Percentiles rank a stretch among this genome's conserved stretches.
Conservation (phyloP, 345 rosid species). For the Melastoma malabathricum region DNA sequence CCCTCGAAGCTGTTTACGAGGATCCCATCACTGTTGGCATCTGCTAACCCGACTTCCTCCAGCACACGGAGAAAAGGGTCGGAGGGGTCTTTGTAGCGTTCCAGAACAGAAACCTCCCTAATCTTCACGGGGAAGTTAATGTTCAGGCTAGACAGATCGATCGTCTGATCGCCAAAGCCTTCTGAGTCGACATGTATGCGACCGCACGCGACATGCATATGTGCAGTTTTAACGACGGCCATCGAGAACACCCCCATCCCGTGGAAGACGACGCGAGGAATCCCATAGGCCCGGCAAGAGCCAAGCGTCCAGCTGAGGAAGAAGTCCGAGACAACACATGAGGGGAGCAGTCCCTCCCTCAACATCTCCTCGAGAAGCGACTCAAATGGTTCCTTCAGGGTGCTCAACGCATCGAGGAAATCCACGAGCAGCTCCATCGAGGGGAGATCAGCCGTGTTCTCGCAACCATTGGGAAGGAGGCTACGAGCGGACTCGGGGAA, state of each 20-base stretch:
- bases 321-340: constrained; percentile 19
- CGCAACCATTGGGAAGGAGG: constrained; percentile 11
- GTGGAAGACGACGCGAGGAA: constrained; percentile 18
- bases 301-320: constrained; percentile 13
- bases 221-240: constrained; percentile 4
- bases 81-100: not conserved
- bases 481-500: constrained; percentile 1
- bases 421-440: constrained; percentile 9
- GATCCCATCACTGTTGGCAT: constrained; percentile 10
- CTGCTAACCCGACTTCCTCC: constrained; percentile 3
- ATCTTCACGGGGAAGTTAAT: constrained; percentile 9
- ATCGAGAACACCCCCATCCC: constrained; percentile 12
- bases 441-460: constrained; percentile 15
- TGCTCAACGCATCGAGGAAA: constrained; percentile 11
- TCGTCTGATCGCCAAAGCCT: not conserved
- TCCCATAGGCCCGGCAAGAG: constrained; percentile 3
- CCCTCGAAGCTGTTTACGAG: constrained; percentile 17
- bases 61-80: not conserved
- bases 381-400: constrained; percentile 15
- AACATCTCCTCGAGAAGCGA: constrained; percentile 6
- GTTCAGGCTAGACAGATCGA: not conserved
- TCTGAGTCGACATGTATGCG: not conserved
- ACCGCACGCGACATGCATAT: not conserved
- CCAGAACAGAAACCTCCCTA: constrained; percentile 6
- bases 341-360: constrained; percentile 1